Conservation (phyloP, 2,329 filamentous ascomycete genomes). For the Chrysoporthe puriensis region DNA sequence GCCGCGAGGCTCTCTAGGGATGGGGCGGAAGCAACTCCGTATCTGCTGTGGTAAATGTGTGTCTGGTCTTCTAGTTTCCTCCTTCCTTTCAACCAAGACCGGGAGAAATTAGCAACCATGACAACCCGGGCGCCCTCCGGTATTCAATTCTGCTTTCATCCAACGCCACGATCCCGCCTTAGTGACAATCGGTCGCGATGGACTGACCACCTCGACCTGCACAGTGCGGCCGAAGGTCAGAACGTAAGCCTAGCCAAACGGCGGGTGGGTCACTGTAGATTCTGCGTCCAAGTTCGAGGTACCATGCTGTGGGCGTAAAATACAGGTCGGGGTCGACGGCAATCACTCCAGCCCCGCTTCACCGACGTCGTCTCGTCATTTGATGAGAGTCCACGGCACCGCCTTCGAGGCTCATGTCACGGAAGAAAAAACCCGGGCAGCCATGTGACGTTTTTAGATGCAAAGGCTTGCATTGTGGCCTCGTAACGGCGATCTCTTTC, state of each 20-base stretch:
- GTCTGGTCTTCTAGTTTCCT: slow-evolving; percentile 7
- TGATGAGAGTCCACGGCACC: neutral
- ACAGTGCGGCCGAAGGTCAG: neutral
- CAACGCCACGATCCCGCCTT: slow-evolving; percentile 25
- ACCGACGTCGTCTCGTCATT: neutral
- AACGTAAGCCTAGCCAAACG: neutral
- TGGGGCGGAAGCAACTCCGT: slow-evolving; percentile 8
- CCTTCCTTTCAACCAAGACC: slow-evolving; percentile 8
- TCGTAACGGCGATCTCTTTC: neutral
- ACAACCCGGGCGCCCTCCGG: slow-evolving; percentile 11
- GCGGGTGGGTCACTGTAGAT: neutral
- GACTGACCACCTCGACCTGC: neutral
- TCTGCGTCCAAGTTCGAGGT: neutral
- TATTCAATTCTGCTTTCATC: slow-evolving; percentile 19
- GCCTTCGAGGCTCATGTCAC: neutral
- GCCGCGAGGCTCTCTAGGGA: slow-evolving; percentile 11
- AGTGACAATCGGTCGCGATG: neutral
- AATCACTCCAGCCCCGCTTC: neutral
- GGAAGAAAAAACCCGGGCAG: neutral
- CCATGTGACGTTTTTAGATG: slow-evolving; percentile 3
- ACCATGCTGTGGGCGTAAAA: neutral
- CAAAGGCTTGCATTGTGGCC: neutral
- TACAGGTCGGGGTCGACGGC: neutral
- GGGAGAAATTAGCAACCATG: slow-evolving; percentile 19
- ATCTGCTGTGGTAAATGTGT: neutral